These are phyloP conservation scores for Dipteronia sinensis DNA, from an alignment of 345 rosid genomes.

Conservation along the genomic window DNA sequence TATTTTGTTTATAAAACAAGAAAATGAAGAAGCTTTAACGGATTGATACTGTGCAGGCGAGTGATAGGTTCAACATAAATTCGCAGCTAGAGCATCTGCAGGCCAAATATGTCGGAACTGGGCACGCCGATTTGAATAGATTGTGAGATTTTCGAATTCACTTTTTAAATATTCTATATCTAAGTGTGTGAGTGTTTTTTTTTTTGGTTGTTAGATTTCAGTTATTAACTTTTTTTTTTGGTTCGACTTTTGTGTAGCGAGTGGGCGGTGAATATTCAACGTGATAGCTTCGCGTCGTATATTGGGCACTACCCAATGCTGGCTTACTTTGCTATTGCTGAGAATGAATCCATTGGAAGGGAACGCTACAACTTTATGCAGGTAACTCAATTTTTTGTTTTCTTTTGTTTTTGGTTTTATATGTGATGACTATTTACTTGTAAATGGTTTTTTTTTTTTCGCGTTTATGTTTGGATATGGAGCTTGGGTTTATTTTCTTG, in stretches of 20 bases:
- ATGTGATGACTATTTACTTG: too few relatives aligned
- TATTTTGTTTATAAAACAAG: neutral
- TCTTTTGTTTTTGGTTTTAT: too few relatives aligned
- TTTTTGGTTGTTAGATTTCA: neutral
- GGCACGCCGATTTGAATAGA: conserved; percentile 93
- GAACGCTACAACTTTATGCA: conserved; percentile 96
- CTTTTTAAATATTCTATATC: neutral
- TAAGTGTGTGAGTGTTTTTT: neutral
- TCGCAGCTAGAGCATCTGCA: conserved; percentile 99
- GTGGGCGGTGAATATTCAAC: conserved; percentile 93
- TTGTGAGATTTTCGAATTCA: conserved; percentile 52
- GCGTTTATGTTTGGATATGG: neutral
- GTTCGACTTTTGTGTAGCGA: conserved; percentile 46
- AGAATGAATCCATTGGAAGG: conserved; percentile 89
- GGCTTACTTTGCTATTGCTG: conserved; percentile 87
- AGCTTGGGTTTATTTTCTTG: neutral
- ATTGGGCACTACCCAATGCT: conserved; percentile 81
- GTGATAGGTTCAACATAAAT: conserved; percentile 97
- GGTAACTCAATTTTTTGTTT: conserved; percentile 36
- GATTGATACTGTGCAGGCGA: conserved; percentile 56
- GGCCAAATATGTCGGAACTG: conserved; percentile 96
- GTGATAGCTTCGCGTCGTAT: conserved; percentile 92
- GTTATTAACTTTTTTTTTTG: neutral
- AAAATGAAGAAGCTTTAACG: neutral
- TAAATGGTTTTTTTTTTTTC: too few relatives aligned